Base-by-base conservation (phyloP, 169 alveolate species). In the Plasmodium inui region DNA sequence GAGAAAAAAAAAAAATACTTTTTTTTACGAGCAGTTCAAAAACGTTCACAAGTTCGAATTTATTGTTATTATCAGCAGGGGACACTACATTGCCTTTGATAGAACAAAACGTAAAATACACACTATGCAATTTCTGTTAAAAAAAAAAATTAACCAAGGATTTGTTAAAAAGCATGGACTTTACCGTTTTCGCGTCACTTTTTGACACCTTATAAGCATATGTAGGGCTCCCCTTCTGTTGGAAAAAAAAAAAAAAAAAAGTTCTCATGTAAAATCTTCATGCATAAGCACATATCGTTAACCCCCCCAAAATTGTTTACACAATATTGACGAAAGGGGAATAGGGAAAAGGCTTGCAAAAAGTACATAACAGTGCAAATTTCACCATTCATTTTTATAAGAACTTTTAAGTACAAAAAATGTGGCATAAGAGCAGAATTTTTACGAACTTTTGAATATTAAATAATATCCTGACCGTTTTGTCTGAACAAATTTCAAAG, bases 381-480 rank as follows among this genome's bases (percentile, higher is more conserved):
- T 80, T 32, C 37, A 50, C 67, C 79, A 50, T 55, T 73, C 78
- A 17, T n/a, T 85, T 85, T 73, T 85, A 50, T 22, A n/a, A 26
- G 76, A 67, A 67, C 30, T 67, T 61, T 67, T 26, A 67, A 22
- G 34, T 22, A 26, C 14, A 19, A 67, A 67, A 67, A 26, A 74
- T 32, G n/a, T 67, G 28, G 44, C 28, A 74, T 28, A 83, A 83
- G 44, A 73, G 79, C 79, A 74, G 93, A 85, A 85, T 85, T 85
- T 73, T 73, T 85, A 73, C 41, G 22, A 83, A 83, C 73, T 22
- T 22, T 67, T 83, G 26, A 50, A 39, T 10, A 39, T 85, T 50
- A 50, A 50, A 50, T 50, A 50, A 50, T 50, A 84, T 39, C n/a
- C 80, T 85, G 92, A 74, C 80, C 67, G 28, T 22, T 55, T 85